Conservation (phyloP, 169 alveolate genomes). For the Plasmodium fragile region DNA sequence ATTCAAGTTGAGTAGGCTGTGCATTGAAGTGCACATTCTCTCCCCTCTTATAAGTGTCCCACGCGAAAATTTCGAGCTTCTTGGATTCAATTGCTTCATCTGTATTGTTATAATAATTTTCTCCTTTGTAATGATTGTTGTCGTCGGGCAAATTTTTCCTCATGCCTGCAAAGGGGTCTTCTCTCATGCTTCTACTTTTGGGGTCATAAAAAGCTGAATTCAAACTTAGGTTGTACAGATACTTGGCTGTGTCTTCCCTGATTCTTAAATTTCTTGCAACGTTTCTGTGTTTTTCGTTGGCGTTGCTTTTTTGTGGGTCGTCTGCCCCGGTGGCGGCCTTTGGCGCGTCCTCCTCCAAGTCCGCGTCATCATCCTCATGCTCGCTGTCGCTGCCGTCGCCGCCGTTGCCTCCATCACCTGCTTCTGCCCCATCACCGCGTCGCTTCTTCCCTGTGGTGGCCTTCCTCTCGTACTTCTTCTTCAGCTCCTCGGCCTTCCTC, state of each 20-base stretch:
- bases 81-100: slow-evolving; percentile 87
- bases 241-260: slow-evolving; percentile 98
- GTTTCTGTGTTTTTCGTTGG: slow-evolving; percentile 86
- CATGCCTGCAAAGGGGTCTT: slow-evolving; percentile 88
- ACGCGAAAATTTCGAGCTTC: slow-evolving; percentile 88
- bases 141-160: slow-evolving; percentile 69
- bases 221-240: slow-evolving; percentile 94
- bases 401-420: background rate
- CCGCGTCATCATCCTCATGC: background rate
- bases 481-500: slow-evolving; percentile 85
- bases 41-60: slow-evolving; percentile 93
- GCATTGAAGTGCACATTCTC: slow-evolving; percentile 88
- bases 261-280: slow-evolving; percentile 94
- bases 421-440: background rate
- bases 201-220: slow-evolving; percentile 97
- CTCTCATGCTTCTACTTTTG: slow-evolving; percentile 96
- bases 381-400: slow-evolving; percentile 26
- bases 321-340: slow-evolving; percentile 78
- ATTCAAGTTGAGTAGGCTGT: slow-evolving; percentile 89
- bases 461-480: slow-evolving; percentile 51
- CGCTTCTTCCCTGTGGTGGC: slow-evolving; percentile 21
- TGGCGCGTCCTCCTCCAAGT: slow-evolving; percentile 78
- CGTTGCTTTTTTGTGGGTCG: slow-evolving; percentile 10
- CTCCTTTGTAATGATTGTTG: slow-evolving; percentile 90
- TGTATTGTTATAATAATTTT: slow-evolving; percentile 87